Conservation (phyloP, 2,329 filamentous ascomycete genomes). For the Arthroderma sp. region DNA sequence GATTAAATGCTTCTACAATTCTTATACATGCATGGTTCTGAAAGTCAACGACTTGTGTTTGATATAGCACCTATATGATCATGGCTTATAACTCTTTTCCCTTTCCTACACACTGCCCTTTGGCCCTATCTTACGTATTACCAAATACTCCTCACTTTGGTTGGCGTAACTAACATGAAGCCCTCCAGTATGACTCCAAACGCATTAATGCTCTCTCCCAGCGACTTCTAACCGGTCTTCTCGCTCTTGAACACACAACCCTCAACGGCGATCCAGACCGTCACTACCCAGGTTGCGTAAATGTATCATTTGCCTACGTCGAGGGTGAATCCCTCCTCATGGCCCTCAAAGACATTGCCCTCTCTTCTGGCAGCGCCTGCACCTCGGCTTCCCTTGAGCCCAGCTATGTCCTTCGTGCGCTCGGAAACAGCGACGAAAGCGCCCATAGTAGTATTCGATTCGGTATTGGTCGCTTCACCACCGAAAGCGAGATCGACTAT, state of each 20-base stretch:
- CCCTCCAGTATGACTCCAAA: conserved; percentile 71
- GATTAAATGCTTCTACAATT: conserved; percentile 65
- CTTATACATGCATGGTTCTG: conserved; percentile 80
- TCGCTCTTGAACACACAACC: conserved; percentile 80
- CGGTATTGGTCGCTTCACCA: conserved; percentile 93
- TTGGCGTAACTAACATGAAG: background rate
- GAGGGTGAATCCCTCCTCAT: conserved; percentile 96
- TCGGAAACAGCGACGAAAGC: conserved; percentile 93
- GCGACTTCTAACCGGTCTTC: conserved; percentile 66
- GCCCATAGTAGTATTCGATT: conserved; percentile 97
- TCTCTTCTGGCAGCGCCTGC: conserved; percentile 93
- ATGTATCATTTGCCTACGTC: conserved; percentile 96
- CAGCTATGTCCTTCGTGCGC: conserved; percentile 84
- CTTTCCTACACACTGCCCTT: background rate
- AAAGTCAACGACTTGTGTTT: conserved; percentile 50
- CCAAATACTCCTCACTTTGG: background rate
- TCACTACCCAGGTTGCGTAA: conserved; percentile 94
- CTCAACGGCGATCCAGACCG: conserved; percentile 74
- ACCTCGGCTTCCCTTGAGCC: conserved; percentile 94
- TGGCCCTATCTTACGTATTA: background rate
- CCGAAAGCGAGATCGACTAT: conserved; percentile 90
- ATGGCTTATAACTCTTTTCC: conserved; percentile 19
- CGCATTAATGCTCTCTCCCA: conserved; percentile 74
- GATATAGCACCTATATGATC: conserved; percentile 57
- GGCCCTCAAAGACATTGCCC: conserved; percentile 93